phyloP scores from a whole-genome alignment of 495 filamentous ascomycete species.

The Elasticomyces elasticus region DNA sequence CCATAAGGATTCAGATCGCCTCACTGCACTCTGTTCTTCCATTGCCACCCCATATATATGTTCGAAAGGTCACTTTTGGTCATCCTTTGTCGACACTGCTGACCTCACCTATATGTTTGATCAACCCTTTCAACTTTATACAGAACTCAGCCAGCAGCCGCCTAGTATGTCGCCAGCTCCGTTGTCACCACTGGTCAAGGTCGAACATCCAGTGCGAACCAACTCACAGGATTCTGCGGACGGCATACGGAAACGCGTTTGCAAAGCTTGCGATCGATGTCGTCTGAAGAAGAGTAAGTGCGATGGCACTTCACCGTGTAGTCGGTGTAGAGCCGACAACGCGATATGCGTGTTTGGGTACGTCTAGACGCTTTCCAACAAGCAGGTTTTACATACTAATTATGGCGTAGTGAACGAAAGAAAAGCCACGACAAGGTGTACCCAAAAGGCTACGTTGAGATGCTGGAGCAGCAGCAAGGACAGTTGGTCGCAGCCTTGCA shows the following conservation, averaged over 20 bases:
- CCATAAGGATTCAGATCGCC: too few species aligned
- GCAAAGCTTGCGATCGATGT: slow-evolving; percentile 63
- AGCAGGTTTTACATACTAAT: neutral
- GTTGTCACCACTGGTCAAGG: slow-evolving; percentile 10
- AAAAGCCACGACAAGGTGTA: slow-evolving; percentile 38
- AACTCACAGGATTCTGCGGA: slow-evolving; percentile 23
- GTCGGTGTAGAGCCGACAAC: slow-evolving; percentile 48
- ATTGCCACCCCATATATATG: too few species aligned
- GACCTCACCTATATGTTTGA: neutral
- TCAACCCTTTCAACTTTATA: neutral
- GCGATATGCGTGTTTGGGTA: slow-evolving; percentile 34
- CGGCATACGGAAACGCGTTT: slow-evolving; percentile 47
- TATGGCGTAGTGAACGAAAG: slow-evolving; percentile 27
- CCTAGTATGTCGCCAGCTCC: slow-evolving; percentile 4
- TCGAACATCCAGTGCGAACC: slow-evolving; percentile 7
- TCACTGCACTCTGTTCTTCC: too few species aligned
- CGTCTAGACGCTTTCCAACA: neutral
- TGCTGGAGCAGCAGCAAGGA: slow-evolving; percentile 60
- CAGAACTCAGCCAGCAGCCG: neutral
- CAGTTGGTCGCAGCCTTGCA: slow-evolving; percentile 54
- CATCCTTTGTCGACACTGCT: neutral
- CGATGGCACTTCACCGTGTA: slow-evolving; percentile 58
- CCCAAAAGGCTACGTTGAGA: slow-evolving; percentile 51
- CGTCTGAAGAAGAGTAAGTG: slow-evolving; percentile 68
- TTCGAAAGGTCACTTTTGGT: neutral